phyloP scores from a whole-genome alignment of 805 yeast genomes.

The Wickerhamomyces hampshirensis region DNA sequence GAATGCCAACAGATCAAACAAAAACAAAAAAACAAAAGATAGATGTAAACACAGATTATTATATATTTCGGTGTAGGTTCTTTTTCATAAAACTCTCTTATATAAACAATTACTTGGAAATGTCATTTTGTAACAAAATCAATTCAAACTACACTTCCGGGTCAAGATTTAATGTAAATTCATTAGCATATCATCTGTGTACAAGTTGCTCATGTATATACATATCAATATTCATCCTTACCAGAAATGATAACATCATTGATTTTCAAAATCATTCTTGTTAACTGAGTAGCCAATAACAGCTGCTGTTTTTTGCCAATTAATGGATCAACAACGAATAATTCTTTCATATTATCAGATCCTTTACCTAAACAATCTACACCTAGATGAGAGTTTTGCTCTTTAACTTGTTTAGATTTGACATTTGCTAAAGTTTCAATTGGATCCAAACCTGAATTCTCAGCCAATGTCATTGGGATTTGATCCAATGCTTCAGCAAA shows the following conservation, averaged over 20 bases:
- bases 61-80: conserved; percentile 1
- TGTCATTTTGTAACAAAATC: no score
- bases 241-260: conserved; percentile 94
- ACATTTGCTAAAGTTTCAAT: conserved; percentile 82
- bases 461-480: conserved; percentile 93
- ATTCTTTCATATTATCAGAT: conserved; percentile 86
- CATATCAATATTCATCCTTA: conserved; percentile 64
- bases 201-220: no score
- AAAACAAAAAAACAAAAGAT: background rate
- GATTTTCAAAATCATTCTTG: conserved; percentile 96
- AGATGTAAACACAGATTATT: conserved; percentile 1
- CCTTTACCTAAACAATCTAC: conserved; percentile 92
- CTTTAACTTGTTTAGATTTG: conserved; percentile 80
- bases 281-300: conserved; percentile 90
- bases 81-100: background rate
- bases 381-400: conserved; percentile 68
- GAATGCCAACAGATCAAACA: no score
- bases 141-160: no score
- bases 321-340: conserved; percentile 93
- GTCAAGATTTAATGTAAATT: no score
- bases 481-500: conserved; percentile 87
- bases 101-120: no score
- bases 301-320: conserved; percentile 97
- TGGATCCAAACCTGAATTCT: conserved; percentile 93
- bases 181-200: no score